Evolutionary conservation across 2,329 filamentous ascomycete species (phyloP).

Genomic region (Colletotrichum somersetense): DNA sequence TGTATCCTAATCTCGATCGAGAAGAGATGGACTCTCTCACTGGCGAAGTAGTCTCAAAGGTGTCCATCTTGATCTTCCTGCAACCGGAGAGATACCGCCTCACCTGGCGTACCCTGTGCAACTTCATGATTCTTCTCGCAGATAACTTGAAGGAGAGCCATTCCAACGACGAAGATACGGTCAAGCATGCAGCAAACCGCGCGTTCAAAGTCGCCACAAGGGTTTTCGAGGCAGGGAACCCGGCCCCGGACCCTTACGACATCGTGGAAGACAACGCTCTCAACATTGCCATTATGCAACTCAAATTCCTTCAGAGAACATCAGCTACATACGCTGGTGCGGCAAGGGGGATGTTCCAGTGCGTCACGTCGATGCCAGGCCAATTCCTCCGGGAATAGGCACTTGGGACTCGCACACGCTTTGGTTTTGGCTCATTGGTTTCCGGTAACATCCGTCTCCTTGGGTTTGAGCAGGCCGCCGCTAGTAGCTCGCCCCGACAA

Average conservation of each 20-base stretch:
- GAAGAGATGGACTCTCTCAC: neutral
- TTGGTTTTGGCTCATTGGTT: neutral
- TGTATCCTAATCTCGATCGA: neutral
- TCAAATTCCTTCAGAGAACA: no score
- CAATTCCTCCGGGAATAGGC: neutral
- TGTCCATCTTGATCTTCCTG: neutral
- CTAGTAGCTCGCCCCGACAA: constrained; percentile 1
- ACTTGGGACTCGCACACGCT: neutral
- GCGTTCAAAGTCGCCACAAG: no score
- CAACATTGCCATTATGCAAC: no score
- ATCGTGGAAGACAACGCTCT: no score
- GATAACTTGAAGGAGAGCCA: neutral
- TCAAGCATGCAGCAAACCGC: neutral
- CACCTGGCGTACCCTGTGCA: neutral
- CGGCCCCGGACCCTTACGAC: no score
- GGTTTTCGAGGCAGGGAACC: no score
- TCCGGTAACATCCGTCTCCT: neutral
- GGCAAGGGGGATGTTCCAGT: no score
- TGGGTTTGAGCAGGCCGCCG: constrained; percentile 1
- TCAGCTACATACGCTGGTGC: no score
- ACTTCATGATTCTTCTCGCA: neutral
- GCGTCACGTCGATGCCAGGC: no score
- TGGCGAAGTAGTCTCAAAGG: neutral
- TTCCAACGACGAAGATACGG: neutral
- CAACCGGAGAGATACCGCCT: neutral